A percentile compares a stretch with the other conserved stretches of the same genome.
Evolutionary conservation across 768 basidiomycete genomes (phyloP).

Genomic region (Hemileccinum rubropunctum): DNA sequence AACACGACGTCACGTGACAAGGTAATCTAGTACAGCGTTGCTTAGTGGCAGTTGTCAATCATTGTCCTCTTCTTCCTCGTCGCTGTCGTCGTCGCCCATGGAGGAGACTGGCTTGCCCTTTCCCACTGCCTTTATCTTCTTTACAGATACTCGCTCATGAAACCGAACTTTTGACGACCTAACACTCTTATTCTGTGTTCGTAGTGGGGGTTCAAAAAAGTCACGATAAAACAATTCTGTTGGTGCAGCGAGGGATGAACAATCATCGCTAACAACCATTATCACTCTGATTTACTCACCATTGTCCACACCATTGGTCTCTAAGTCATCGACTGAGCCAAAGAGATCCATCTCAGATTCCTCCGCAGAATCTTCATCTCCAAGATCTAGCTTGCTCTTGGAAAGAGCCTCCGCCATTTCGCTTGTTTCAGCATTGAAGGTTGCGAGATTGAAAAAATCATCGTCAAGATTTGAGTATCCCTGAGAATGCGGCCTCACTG

Average conservation of each 20-base stretch:
- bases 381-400: slow-evolving; percentile 55
- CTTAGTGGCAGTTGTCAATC: too few species aligned
- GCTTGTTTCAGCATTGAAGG: slow-evolving; percentile 86
- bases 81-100: slow-evolving; percentile 33
- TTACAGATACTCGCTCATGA: slow-evolving; percentile 76
- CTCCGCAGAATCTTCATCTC: slow-evolving; percentile 48
- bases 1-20: too few species aligned
- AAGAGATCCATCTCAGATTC: slow-evolving; percentile 67
- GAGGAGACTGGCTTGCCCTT: slow-evolving; percentile 56
- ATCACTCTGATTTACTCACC: slow-evolving; percentile 37
- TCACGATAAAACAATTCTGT: slow-evolving; percentile 69
- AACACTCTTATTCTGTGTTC: slow-evolving; percentile 12
- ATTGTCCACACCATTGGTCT: slow-evolving; percentile 43
- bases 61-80: slow-evolving; percentile 40
- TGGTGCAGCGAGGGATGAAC: slow-evolving; percentile 3
- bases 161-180: slow-evolving; percentile 62
- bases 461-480: slow-evolving; percentile 69
- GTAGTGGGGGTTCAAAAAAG: slow-evolving; percentile 71
- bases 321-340: slow-evolving; percentile 48
- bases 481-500: slow-evolving; percentile 17
- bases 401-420: slow-evolving; percentile 58
- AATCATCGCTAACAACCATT: not conserved
- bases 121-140: slow-evolving; percentile 72
- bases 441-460: slow-evolving; percentile 82
- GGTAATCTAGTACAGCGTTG: too few species aligned